phyloP scores from a whole-genome alignment of 306 rosid species.

The Fragaria ananassa region DNA sequence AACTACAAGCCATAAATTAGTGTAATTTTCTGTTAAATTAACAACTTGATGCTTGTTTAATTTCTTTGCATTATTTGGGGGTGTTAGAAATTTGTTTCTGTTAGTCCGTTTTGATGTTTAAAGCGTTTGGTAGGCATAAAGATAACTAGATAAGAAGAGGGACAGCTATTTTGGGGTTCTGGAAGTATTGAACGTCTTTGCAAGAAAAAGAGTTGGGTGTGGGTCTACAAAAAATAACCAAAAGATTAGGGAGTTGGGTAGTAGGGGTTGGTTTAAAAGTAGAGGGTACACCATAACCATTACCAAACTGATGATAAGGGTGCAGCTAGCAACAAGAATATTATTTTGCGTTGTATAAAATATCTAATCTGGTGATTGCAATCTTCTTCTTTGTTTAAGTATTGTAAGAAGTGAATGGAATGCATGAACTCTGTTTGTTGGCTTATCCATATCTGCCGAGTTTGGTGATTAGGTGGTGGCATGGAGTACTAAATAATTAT shows the following conservation, averaged over 20 bases:
- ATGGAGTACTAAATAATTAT: conserved; percentile 5
- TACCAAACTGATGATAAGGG: conserved; percentile 13
- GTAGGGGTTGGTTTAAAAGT: conserved; percentile 42
- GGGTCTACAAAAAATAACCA: conserved; percentile 37
- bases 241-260: conserved; percentile 28
- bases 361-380: conserved; percentile 15
- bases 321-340: conserved; percentile 4
- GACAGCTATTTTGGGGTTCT: conserved; percentile 22
- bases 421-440: conserved; percentile 32
- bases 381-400: background rate
- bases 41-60: background rate
- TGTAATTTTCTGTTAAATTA: background rate
- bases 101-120: conserved; percentile 18
- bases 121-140: conserved; percentile 29
- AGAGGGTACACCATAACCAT: conserved; percentile 24
- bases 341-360: background rate
- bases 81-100: background rate
- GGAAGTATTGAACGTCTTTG: conserved; percentile 25
- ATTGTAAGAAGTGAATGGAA: conserved; percentile 16
- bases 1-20: background rate
- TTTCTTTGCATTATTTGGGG: background rate
- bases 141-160: background rate
- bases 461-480: conserved; percentile 11
- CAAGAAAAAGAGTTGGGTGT: conserved; percentile 34
- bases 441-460: conserved; percentile 14